A percentile compares a stretch with the other conserved stretches of the same genome.
phyloP scores from a whole-genome alignment of 2,329 filamentous ascomycete species.

The Tolypocladium amazonense region DNA sequence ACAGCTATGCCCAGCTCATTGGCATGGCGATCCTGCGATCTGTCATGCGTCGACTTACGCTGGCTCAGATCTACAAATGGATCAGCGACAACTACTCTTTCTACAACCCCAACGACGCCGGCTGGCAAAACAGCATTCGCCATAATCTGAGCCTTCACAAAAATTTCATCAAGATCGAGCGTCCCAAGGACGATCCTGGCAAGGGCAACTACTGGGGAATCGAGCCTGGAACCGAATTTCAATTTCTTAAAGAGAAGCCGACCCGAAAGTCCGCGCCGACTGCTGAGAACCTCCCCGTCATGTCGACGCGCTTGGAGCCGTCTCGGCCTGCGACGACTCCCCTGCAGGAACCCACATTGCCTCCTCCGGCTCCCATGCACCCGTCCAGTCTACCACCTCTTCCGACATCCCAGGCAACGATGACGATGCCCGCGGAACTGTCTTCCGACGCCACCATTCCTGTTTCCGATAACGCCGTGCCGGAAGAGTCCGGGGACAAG shows the following conservation, averaged over 20 bases:
- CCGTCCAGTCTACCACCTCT: conserved; percentile 29
- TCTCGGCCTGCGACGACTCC: conserved; percentile 28
- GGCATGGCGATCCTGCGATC: conserved; percentile 94
- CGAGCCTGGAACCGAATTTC: conserved; percentile 74
- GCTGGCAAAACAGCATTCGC: conserved; percentile 98
- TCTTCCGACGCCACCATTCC: conserved; percentile 73
- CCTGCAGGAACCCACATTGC: conserved; percentile 36
- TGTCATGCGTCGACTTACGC: conserved; percentile 69
- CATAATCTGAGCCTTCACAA: conserved; percentile 97
- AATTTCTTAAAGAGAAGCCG: conserved; percentile 83
- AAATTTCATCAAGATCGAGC: conserved; percentile 88
- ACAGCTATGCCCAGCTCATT: conserved; percentile 91
- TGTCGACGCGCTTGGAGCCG: conserved; percentile 45
- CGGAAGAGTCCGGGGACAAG: conserved; percentile 38
- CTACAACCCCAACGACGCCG: conserved; percentile 73
- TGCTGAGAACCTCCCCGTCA: conserved; percentile 47
- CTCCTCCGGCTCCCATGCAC: conserved; percentile 28
- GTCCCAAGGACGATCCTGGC: conserved; percentile 92
- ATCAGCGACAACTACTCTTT: conserved; percentile 92
- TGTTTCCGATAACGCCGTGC: conserved; percentile 53
- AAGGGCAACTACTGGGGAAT: conserved; percentile 98
- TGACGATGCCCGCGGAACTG: conserved; percentile 41
- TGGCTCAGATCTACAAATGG: conserved; percentile 98
- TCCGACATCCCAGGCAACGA: conserved; percentile 25
- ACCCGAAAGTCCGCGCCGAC: conserved; percentile 45